These are phyloP conservation scores for Leucocoprinus birnbaumii DNA, from an alignment of 768 basidiomycete species.

Conservation along the genomic window DNA sequence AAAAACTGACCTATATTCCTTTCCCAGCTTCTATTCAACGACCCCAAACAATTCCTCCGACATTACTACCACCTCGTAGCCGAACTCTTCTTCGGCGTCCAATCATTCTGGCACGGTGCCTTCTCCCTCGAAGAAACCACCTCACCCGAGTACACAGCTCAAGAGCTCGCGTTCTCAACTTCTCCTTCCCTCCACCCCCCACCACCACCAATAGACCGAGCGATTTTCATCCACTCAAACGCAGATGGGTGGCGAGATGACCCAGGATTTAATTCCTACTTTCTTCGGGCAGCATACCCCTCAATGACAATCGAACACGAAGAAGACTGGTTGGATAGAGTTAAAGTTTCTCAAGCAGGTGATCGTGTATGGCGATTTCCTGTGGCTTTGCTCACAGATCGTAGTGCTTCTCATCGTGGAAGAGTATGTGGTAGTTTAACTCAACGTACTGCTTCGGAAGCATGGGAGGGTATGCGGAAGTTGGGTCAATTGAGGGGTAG, in stretches of 20 bases:
- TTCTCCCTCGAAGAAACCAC: constrained; percentile 22
- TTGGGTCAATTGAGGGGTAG: constrained; percentile 31
- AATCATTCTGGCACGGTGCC: constrained; percentile 71
- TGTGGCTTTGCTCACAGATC: constrained; percentile 64
- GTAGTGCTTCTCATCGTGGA: constrained; percentile 76
- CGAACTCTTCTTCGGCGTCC: constrained; percentile 73
- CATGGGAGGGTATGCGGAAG: constrained; percentile 50
- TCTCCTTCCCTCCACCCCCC: constrained; percentile 20
- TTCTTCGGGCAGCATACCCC: constrained; percentile 74
- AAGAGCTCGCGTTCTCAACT: constrained; percentile 8
- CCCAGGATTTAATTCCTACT: constrained; percentile 76
- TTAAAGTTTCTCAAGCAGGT: constrained; percentile 25
- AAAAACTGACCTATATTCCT: neutral
- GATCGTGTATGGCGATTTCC: constrained; percentile 71
- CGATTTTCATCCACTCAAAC: constrained; percentile 66
- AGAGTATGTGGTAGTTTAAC: constrained; percentile 56
- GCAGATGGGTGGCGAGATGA: constrained; percentile 69
- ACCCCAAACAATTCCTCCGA: constrained; percentile 72
- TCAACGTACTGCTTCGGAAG: constrained; percentile 72
- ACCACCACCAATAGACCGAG: constrained; percentile 60
- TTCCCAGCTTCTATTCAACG: constrained; percentile 56
- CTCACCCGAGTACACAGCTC: neutral
- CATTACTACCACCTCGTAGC: constrained; percentile 91
- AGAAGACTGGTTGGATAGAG: constrained; percentile 71
- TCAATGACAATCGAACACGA: constrained; percentile 63